phyloP scores from a whole-genome alignment of 768 basidiomycete species.

The Kwoniella botswanensis region DNA sequence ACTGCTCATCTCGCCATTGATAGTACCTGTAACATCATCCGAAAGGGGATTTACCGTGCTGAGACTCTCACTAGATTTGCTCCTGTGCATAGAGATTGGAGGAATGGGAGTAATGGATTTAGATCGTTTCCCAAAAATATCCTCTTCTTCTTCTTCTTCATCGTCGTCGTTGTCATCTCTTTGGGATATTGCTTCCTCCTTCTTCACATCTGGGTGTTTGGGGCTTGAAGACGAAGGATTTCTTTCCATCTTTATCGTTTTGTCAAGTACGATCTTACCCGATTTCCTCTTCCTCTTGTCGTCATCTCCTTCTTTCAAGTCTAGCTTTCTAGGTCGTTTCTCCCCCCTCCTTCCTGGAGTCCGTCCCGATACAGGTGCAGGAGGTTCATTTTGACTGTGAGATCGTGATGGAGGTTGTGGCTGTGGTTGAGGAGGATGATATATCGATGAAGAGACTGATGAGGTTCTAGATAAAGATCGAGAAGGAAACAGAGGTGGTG shows the following conservation, averaged over 20 bases:
- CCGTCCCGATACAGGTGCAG: conserved; percentile 38
- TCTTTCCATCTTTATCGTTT: conserved; percentile 11
- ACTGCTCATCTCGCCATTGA: conserved; percentile 2
- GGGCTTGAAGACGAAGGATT: neutral
- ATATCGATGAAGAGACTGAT: conserved; percentile 40
- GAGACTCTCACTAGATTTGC: conserved; percentile 1
- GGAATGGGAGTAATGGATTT: conserved; percentile 13
- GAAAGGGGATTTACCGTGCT: neutral
- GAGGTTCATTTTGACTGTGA: conserved; percentile 1
- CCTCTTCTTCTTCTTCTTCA: conserved; percentile 37
- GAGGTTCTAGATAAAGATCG: conserved; percentile 37
- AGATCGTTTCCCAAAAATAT: conserved; percentile 45
- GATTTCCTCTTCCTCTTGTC: conserved; percentile 34
- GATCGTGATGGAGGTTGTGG: conserved; percentile 6
- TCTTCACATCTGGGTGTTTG: neutral
- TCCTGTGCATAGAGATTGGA: neutral
- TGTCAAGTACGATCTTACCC: conserved; percentile 33
- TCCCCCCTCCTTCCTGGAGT: conserved; percentile 54
- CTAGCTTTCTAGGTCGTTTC: conserved; percentile 41
- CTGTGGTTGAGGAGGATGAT: conserved; percentile 33
- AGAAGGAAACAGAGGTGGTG: conserved; percentile 40
- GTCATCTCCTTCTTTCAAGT: conserved; percentile 18
- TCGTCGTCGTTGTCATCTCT: neutral
- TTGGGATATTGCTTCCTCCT: neutral
- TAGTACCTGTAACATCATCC: conserved; percentile 1